phyloP scores from a whole-genome alignment of 108 stramenopile genomes.

The Heterococcus sp. region DNA sequence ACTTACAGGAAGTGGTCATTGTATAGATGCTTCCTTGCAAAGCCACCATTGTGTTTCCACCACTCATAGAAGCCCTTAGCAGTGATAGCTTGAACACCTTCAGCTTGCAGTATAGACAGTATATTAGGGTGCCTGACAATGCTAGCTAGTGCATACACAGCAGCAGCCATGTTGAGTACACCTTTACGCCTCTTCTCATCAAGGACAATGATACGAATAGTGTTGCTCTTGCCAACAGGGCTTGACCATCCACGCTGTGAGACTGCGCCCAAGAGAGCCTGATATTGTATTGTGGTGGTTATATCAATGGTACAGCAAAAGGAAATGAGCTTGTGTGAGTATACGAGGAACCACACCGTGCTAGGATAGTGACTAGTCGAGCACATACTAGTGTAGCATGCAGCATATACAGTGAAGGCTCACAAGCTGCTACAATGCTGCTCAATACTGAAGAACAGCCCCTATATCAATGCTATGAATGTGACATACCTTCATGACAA shows the following conservation, averaged over 20 bases:
- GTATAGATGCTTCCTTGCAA: constrained; percentile 40
- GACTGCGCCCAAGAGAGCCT: constrained; percentile 22
- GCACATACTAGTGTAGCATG: neutral
- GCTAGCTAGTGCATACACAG: neutral
- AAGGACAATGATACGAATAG: constrained; percentile 24
- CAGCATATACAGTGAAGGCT: neutral
- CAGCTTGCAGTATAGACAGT: constrained; percentile 11
- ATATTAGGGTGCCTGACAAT: neutral
- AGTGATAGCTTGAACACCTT: constrained; percentile 34
- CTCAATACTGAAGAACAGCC: neutral
- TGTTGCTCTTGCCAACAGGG: constrained; percentile 5
- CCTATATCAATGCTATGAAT: no score
- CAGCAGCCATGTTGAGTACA: neutral
- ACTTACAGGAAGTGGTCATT: constrained; percentile 38
- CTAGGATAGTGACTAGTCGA: neutral
- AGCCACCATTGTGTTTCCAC: constrained; percentile 29
- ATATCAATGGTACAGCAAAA: neutral
- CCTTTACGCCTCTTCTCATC: constrained; percentile 34
- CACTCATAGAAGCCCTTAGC: constrained; percentile 32
- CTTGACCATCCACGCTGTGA: constrained; percentile 35
- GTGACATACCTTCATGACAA: constrained; percentile 17
- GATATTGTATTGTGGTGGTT: neutral
- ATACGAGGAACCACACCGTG: no score
- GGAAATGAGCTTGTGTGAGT: neutral
- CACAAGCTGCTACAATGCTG: neutral